These are phyloP conservation scores for Aspergillus baeticus DNA, from an alignment of 495 filamentous ascomycete genomes.

Conservation along the genomic window DNA sequence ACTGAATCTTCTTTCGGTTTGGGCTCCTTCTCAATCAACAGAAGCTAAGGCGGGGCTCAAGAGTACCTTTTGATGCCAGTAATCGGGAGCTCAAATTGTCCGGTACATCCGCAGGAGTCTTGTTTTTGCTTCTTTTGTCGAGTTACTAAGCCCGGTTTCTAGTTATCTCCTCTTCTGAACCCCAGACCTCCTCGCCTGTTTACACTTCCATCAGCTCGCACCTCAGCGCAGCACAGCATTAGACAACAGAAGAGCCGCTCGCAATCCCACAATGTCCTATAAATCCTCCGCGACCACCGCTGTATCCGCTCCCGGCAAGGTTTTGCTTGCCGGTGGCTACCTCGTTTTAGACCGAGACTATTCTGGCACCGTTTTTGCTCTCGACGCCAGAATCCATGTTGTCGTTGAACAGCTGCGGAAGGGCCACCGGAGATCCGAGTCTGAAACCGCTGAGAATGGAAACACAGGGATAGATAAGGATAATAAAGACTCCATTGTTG, in stretches of 20 bases:
- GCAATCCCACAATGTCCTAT: constrained; percentile 10
- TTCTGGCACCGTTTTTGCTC: constrained; percentile 88
- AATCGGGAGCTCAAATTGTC: neutral
- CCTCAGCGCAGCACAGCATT: neutral
- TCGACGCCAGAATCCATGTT: constrained; percentile 90
- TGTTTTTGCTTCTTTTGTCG: neutral
- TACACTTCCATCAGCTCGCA: neutral
- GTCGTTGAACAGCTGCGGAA: constrained; percentile 58
- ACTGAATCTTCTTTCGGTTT: neutral
- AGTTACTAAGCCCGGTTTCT: neutral
- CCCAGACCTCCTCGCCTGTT: neutral
- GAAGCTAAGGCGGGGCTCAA: constrained; percentile 1
- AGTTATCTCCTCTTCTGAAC: neutral
- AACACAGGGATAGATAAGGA: constrained; percentile 25
- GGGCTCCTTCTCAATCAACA: neutral
- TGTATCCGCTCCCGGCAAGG: constrained; percentile 93
- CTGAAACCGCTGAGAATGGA: constrained; percentile 16
- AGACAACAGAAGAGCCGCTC: neutral
- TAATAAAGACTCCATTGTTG: constrained; percentile 60
- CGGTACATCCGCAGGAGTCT: neutral
- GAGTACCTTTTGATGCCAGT: constrained; percentile 1
- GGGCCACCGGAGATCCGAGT: constrained; percentile 29
- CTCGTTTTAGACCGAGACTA: constrained; percentile 87
- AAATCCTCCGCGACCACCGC: constrained; percentile 45
- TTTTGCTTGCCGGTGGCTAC: constrained; percentile 91